Evolutionary conservation across 225 moss, liverwort and hornwort genomes (phyloP), one percentile per base, ranked within the genome.

Genomic region (Physcomitrellopsis africana): DNA sequence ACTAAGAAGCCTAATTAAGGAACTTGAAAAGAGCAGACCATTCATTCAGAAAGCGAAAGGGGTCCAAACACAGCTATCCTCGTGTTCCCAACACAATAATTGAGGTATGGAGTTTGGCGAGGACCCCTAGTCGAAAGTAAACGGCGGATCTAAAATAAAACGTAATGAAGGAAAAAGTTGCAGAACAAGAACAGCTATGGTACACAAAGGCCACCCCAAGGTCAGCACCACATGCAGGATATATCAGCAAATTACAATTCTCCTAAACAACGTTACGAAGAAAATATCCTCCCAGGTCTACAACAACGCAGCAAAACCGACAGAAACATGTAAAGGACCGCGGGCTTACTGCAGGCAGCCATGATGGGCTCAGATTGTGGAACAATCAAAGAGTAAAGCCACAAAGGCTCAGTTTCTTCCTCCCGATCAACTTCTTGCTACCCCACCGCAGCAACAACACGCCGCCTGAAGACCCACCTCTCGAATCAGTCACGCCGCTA

Each of bases 321-420:
- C 10, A 66, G 45, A 61, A 57, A 19, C 52, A 73, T 73, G 79
- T 61, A 16, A 20, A 37, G 1, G 64, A 57, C 29, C 51, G 22
- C 29, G 65, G 63, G 56, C 82, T 77, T 52, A 83, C 84, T 51
- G 3, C 63, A 72, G 44, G 44, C 72, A 52, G 83, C 79, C 83
- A 83, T 89, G 82, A 51, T 79, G 32, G 64, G 56, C 70, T 69
- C 68, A 19, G 54, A 37, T 37, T 53, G 56, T 46, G 53, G 56
- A 20, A 16, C 63, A 55, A n/a, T 23, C 42, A n/a, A 10, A n/a
- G 8, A 54, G 26, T 4, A 19, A 22, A 14, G 1, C 32, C 32
- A 9, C 19, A 19, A 58, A 26, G 7, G 8, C 22, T 22, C 58
- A 11, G 22, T 26, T 58, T 11, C 58, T 24, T 20, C 8, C 23